Conservation (phyloP, 164 flowering plant species). For the Aristolochia contorta region DNA sequence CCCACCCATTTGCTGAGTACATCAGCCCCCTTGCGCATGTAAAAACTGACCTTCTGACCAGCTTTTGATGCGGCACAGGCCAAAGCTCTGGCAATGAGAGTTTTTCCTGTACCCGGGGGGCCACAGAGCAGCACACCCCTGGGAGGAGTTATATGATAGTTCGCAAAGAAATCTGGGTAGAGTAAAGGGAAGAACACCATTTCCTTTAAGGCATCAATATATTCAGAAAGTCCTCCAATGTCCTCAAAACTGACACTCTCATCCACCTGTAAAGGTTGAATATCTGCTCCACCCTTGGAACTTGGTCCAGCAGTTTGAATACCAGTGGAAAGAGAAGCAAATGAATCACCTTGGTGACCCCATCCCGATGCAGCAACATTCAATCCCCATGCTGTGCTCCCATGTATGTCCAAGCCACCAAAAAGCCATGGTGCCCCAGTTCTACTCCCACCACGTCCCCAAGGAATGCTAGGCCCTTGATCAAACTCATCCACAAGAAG, state of each 20-base stretch:
- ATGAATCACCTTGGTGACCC: constrained; percentile 85
- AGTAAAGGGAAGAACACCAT: constrained; percentile 98
- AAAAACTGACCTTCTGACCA: constrained; percentile 98
- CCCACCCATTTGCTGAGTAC: constrained; percentile 99
- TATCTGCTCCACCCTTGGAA: constrained; percentile 99
- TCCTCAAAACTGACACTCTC: constrained; percentile 92
- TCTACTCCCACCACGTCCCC: constrained; percentile 85
- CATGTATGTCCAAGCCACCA: constrained; percentile 88
- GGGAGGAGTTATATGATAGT: constrained; percentile 94
- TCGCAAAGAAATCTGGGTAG: constrained; percentile 94
- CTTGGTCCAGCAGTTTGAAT: constrained; percentile 99
- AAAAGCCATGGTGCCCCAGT: constrained; percentile 89
- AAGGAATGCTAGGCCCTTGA: constrained; percentile 84
- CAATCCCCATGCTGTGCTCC: constrained; percentile 79
- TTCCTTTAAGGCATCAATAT: constrained; percentile 91
- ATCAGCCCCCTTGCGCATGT: constrained; percentile 99
- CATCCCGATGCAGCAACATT: constrained; percentile 98
- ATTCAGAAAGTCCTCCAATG: constrained; percentile 93
- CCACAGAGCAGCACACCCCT: constrained; percentile 98
- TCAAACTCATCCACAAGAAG: constrained; percentile 99
- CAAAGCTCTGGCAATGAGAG: constrained; percentile 93
- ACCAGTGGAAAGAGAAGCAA: constrained; percentile 59
- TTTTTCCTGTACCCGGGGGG: constrained; percentile 99
- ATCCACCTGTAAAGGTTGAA: constrained; percentile 95
- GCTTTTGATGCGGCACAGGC: constrained; percentile 99